Conservation (phyloP, 2,329 filamentous ascomycete species). For the Fusarium cyanostomum region DNA sequence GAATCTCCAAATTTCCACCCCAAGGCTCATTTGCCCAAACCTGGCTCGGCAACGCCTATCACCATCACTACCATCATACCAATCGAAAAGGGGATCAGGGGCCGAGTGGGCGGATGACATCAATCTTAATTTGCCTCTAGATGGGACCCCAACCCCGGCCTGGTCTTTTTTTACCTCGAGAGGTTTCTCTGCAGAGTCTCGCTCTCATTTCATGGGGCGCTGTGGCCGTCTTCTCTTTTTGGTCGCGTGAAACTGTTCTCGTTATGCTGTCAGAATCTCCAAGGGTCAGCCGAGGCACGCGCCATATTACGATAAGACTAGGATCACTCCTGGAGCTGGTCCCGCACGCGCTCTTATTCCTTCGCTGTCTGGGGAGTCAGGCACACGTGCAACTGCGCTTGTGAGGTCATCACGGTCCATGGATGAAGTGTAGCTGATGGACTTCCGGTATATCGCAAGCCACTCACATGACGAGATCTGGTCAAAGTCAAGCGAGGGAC, state of each 20-base stretch:
- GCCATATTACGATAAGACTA: not conserved
- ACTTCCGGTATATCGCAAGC: not conserved
- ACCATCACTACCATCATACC: conserved; percentile 24
- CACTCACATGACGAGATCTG: not conserved
- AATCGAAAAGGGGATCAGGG: conserved; percentile 33
- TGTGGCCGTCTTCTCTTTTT: no score
- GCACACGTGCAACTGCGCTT: not conserved
- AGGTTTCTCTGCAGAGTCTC: not conserved
- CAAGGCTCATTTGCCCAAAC: conserved; percentile 22
- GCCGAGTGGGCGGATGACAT: conserved; percentile 41
- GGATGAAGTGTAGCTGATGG: not conserved
- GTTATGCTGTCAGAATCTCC: not conserved
- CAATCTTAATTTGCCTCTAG: conserved; percentile 41
- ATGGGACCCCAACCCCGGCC: conserved; percentile 15
- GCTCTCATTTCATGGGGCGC: no score
- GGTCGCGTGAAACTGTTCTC: conserved; percentile 1
- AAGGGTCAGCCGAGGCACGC: not conserved
- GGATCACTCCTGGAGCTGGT: not conserved
- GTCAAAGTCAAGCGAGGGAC: not conserved
- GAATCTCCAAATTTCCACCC: conserved; percentile 35
- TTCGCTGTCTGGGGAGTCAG: not conserved
- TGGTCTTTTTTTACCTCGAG: not conserved
- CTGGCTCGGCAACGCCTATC: conserved; percentile 38
- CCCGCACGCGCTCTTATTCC: not conserved
- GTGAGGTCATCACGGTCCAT: not conserved